Evolutionary conservation across 2,329 filamentous ascomycete genomes (phyloP).

Genomic region (Diaporthe destruens): DNA sequence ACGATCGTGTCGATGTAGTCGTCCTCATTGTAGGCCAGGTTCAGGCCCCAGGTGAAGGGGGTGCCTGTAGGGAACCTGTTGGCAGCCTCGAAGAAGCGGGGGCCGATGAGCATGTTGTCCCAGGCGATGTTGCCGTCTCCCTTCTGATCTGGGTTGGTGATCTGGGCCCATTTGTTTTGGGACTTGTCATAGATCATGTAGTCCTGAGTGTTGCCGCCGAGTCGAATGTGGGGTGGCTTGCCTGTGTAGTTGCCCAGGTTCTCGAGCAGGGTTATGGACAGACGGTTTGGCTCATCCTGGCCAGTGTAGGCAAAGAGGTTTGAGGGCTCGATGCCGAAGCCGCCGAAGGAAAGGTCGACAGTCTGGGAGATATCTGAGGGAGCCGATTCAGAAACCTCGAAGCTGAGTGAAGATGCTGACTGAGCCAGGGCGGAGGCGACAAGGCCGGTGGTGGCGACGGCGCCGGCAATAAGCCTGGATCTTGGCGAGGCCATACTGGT

Average conservation of each 20-base stretch:
- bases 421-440: conserved; percentile 36
- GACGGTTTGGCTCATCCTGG: conserved; percentile 53
- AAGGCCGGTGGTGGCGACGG: conserved; percentile 26
- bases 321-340: conserved; percentile 65
- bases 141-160: conserved; percentile 53
- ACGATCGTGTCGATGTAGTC: conserved; percentile 60
- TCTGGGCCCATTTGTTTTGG: conserved; percentile 53
- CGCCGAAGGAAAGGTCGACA: conserved; percentile 59
- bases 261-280: conserved; percentile 61
- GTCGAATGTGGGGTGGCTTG: conserved; percentile 60
- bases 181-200: conserved; percentile 59
- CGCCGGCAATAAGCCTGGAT: conserved; percentile 34
- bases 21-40: conserved; percentile 59
- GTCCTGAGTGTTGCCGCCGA: conserved; percentile 65
- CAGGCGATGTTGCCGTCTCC: conserved; percentile 56
- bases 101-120: conserved; percentile 61
- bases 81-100: conserved; percentile 59
- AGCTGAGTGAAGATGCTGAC: conserved; percentile 16
- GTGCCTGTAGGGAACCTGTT: conserved; percentile 63
- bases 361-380: conserved; percentile 33
- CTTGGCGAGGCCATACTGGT: conserved; percentile 33
- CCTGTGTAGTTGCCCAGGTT: conserved; percentile 63
- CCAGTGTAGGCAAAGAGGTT: conserved; percentile 66
- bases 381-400: conserved; percentile 27
- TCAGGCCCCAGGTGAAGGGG: conserved; percentile 63